phyloP scores from a whole-genome alignment of 2,329 filamentous ascomycete species.

The Ceratocystiopsis brevicomis region DNA sequence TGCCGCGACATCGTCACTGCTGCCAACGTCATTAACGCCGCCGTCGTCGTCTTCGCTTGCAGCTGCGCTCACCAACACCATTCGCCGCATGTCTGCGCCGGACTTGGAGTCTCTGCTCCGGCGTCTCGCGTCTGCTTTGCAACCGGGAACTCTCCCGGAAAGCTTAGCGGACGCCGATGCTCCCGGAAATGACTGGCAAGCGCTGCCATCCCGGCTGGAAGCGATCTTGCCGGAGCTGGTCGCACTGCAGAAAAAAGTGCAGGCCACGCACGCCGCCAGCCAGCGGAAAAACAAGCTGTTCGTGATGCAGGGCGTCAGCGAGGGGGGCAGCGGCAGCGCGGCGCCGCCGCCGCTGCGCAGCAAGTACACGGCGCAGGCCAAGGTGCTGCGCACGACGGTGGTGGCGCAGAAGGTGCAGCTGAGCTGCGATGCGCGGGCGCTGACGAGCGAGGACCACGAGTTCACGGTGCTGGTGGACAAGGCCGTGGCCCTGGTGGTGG shows the following conservation, averaged over 20 bases:
- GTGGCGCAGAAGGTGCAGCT: slow-evolving; percentile 68
- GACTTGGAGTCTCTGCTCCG: slow-evolving; percentile 24
- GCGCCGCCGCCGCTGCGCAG: slow-evolving; percentile 36
- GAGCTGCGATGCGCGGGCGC: slow-evolving; percentile 50
- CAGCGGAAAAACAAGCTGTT: no score
- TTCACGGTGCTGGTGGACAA: slow-evolving; percentile 48
- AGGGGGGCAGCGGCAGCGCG: neutral
- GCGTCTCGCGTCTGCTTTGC: slow-evolving; percentile 19
- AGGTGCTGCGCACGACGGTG: slow-evolving; percentile 55
- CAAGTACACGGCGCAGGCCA: slow-evolving; percentile 53
- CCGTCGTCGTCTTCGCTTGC: slow-evolving; percentile 22
- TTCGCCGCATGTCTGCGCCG: slow-evolving; percentile 41
- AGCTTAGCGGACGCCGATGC: neutral
- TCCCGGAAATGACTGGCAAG: neutral
- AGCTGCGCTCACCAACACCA: slow-evolving; percentile 22
- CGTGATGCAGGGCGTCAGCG: no score
- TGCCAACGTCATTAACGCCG: no score
- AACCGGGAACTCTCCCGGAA: no score
- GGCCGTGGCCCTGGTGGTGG: slow-evolving; percentile 30
- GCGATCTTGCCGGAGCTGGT: slow-evolving; percentile 19
- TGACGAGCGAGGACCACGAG: slow-evolving; percentile 51
- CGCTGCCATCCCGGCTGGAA: slow-evolving; percentile 17
- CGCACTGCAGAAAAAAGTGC: slow-evolving; percentile 25
- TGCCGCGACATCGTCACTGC: slow-evolving; percentile 18
- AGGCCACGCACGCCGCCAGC: slow-evolving; percentile 17